Evolutionary conservation across 75 land plant genomes (phyloP), one percentile per base, ranked within the genome.

Genomic region (Pinus taeda): DNA sequence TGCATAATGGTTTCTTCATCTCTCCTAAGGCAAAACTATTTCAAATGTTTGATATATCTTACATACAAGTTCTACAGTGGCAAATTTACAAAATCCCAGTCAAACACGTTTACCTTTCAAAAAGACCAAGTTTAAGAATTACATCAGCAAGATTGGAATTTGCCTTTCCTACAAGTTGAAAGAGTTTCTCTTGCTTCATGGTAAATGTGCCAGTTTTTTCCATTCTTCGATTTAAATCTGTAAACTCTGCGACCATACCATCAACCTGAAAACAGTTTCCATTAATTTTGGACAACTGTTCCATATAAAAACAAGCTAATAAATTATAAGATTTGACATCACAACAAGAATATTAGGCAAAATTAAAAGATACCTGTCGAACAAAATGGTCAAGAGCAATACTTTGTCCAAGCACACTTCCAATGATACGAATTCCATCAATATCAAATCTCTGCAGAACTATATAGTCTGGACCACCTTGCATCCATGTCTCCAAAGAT

Each of bases 361-460:
- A 60, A 60, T 7, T 60, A 22, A 58, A 21, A 73, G 77, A 26
- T 82, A 91, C 94, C 84, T 92, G 92, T 14, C 92, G 88, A 36
- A 85, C 85, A 82, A 89, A 93, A 71, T 93, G 88, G 85, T 93
- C 95, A 56, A 93, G 86, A 67, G 95, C 95, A 70, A 93, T 85
- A 77, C 95, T 93, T 81, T 93, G 95, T 61, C 93, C 92, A 77
- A 93, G 93, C 60, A 93, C 91, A 85, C 92, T 88, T 57, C 93
- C 88, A 82, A 93, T 85, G 3, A 87, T 91, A 60, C 95, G 93
- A 18, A 93, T 91, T 12, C 93, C 91, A 85, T 91, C 93, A 72
- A 89, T 83, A 60, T 85, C 88, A 81, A 93, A 78, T 57, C 72
- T 80, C 82, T 85, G 86, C 66, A 93, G 63, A 87, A 89, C 76